Evolutionary conservation across 768 basidiomycete genomes (phyloP).

Genomic region (Agrocybe praecox): DNA sequence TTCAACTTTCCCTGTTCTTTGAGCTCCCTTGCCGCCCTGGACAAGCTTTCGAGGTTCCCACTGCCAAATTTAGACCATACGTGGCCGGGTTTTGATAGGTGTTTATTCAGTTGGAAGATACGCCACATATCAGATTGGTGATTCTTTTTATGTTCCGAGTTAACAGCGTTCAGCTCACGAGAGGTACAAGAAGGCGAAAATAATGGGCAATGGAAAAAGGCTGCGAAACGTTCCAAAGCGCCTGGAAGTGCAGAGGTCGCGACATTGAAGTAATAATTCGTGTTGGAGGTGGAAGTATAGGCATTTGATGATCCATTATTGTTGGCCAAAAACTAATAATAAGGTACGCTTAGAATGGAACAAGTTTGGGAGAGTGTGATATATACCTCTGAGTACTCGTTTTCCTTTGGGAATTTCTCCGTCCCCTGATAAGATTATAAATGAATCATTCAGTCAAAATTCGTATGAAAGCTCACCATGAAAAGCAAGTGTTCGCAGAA

Average conservation of each 20-base stretch:
- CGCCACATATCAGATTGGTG: conserved; percentile 89
- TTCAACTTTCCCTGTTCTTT: conserved; percentile 50
- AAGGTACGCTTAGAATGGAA: not conserved
- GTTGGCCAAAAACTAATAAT: conserved; percentile 66
- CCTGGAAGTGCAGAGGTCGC: conserved; percentile 62
- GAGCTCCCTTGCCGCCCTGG: conserved; percentile 57
- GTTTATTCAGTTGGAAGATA: conserved; percentile 93
- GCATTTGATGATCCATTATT: conserved; percentile 90
- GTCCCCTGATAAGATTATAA: conserved; percentile 58
- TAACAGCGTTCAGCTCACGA: conserved; percentile 92
- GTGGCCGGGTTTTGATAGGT: conserved; percentile 77
- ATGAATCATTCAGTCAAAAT: not conserved
- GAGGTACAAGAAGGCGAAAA: conserved; percentile 85
- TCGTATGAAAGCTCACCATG: conserved; percentile 63
- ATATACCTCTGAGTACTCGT: conserved; percentile 87
- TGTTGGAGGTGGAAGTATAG: conserved; percentile 89
- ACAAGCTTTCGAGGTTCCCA: conserved; percentile 78
- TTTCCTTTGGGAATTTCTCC: conserved; percentile 85
- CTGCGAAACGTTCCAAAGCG: conserved; percentile 77
- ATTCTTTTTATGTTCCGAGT: conserved; percentile 98
- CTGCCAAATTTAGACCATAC: conserved; percentile 92
- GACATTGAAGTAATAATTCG: conserved; percentile 85
- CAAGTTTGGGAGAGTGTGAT: not conserved
- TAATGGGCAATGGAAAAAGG: conserved; percentile 92
- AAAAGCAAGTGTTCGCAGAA: conserved; percentile 97